Evolutionary conservation across 805 yeast genomes (phyloP).

Genomic region (Candida vaughaniae): DNA sequence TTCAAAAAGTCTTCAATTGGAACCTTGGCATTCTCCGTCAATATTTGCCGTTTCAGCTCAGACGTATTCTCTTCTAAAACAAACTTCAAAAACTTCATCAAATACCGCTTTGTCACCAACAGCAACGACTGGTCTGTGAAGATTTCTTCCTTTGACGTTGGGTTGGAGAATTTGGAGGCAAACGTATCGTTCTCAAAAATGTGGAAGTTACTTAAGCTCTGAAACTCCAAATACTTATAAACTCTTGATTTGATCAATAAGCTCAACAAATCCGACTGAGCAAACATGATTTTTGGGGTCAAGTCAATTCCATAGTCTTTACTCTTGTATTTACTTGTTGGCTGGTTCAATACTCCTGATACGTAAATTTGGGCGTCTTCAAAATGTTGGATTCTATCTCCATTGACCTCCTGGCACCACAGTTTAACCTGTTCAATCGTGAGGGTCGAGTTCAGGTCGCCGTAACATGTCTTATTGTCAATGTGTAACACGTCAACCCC

Average conservation of each 20-base stretch:
- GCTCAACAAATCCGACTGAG: slow-evolving; percentile 81
- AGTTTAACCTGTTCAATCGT: slow-evolving; percentile 80
- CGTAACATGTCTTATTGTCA: slow-evolving; percentile 82
- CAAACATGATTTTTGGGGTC: slow-evolving; percentile 83
- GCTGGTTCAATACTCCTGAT: slow-evolving; percentile 50
- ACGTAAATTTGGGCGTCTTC: slow-evolving; percentile 78
- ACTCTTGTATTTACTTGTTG: slow-evolving; percentile 28
- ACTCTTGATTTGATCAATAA: slow-evolving; percentile 82
- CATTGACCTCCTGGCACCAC: slow-evolving; percentile 78
- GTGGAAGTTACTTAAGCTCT: slow-evolving; percentile 83
- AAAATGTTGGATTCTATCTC: slow-evolving; percentile 43
- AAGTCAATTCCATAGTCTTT: slow-evolving; percentile 85
- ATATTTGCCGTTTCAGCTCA: slow-evolving; percentile 55
- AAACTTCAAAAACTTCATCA: slow-evolving; percentile 91
- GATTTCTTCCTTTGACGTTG: slow-evolving; percentile 80
- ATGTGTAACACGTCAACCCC: slow-evolving; percentile 94
- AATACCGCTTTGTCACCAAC: slow-evolving; percentile 70
- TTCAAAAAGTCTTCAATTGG: slow-evolving; percentile 61
- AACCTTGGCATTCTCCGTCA: slow-evolving; percentile 54
- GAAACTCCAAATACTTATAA: slow-evolving; percentile 88
- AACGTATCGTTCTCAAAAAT: slow-evolving; percentile 91
- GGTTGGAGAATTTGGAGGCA: slow-evolving; percentile 70
- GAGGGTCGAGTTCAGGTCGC: slow-evolving; percentile 83
- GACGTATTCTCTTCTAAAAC: slow-evolving; percentile 59
- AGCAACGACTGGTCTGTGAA: slow-evolving; percentile 84